phyloP scores from a whole-genome alignment of 2,329 filamentous ascomycete species.

The Epichloe glyceriae region DNA sequence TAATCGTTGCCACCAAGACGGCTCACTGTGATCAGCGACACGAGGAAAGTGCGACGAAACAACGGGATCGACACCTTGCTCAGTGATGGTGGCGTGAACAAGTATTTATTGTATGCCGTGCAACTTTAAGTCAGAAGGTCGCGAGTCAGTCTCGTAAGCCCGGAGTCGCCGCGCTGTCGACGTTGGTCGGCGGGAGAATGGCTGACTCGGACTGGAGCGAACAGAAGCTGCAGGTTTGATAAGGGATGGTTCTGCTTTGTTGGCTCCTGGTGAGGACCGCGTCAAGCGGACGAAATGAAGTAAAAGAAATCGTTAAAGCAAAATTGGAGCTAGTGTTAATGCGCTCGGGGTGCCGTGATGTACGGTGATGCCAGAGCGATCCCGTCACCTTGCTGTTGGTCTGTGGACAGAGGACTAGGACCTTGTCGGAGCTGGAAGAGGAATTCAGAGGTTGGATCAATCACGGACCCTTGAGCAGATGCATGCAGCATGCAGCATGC shows the following conservation, averaged over 20 bases:
- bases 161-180: constrained; percentile 1
- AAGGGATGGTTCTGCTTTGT: not conserved
- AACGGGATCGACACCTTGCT: not conserved
- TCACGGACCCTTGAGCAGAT: not conserved
- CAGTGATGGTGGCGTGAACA: not conserved
- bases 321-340: not conserved
- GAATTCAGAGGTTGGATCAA: not conserved
- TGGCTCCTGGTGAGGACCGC: not conserved
- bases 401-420: not conserved
- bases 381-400: not conserved
- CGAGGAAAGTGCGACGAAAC: not conserved
- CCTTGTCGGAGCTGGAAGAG: not conserved
- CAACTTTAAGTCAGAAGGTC: not conserved
- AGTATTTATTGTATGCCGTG: not conserved
- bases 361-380: not conserved
- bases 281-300: not conserved
- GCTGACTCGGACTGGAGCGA: not conserved
- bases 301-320: not conserved
- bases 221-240: no score
- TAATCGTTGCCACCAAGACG: not conserved
- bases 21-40: not conserved
- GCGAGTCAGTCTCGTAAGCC: not conserved
- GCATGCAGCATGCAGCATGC: constrained; percentile 2
- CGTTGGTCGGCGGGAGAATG: not conserved
- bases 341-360: not conserved